Conservation (phyloP, 345 rosid genomes). For the Gynandropsis gynandra region DNA sequence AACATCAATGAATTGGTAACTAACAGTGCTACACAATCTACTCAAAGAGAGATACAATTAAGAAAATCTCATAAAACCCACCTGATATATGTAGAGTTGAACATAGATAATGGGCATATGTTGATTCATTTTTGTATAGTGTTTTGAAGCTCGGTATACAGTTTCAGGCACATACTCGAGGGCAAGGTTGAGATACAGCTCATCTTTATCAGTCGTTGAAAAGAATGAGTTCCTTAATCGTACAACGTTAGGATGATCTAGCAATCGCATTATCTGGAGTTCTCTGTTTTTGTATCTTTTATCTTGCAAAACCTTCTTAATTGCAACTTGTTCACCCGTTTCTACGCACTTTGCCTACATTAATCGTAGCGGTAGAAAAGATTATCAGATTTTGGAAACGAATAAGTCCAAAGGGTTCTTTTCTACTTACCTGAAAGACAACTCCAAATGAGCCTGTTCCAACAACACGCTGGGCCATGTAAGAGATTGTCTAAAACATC, state of each 20-base stretch:
- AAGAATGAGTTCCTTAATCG: constrained; percentile 83
- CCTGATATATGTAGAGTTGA: constrained; percentile 89
- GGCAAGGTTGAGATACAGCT: constrained; percentile 90
- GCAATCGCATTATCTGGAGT: constrained; percentile 88
- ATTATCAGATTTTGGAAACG: constrained; percentile 11
- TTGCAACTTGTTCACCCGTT: constrained; percentile 93
- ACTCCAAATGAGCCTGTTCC: constrained; percentile 98
- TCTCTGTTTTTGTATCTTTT: constrained; percentile 97
- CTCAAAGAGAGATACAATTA: constrained; percentile 2
- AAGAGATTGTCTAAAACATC: constrained; percentile 67
- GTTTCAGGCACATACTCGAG: constrained; percentile 88
- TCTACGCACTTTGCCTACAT: constrained; percentile 91
- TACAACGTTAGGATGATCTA: constrained; percentile 79
- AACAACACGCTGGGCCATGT: constrained; percentile 88
- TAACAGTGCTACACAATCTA: constrained; percentile 7
- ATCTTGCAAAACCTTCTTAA: constrained; percentile 97
- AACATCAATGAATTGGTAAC: constrained; percentile 46
- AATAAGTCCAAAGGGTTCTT: neutral
- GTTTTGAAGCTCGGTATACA: constrained; percentile 76
- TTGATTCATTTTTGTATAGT: constrained; percentile 72
- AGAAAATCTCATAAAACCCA: constrained; percentile 27
- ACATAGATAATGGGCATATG: constrained; percentile 74
- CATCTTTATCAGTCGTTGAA: constrained; percentile 86
- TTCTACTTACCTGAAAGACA: constrained; percentile 65
- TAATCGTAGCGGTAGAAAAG: constrained; percentile 9